phyloP scores from a whole-genome alignment of 2,329 filamentous ascomycete genomes.

The Penicillium hordei region DNA sequence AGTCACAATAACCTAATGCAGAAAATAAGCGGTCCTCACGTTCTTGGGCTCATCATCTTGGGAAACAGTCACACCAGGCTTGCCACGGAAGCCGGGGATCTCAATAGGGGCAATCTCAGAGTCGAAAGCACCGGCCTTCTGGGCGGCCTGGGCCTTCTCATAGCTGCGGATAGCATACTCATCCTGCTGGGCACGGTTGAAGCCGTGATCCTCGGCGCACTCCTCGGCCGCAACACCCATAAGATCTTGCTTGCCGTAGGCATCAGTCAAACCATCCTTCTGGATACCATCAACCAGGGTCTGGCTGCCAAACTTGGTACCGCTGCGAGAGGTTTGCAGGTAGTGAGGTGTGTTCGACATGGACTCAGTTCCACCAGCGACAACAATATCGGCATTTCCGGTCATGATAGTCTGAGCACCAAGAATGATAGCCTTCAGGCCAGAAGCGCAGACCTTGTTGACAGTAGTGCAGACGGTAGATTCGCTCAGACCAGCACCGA shows the following conservation, averaged over 20 bases:
- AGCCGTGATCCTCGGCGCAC: slow-evolving; percentile 78
- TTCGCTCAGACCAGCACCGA: slow-evolving; percentile 80
- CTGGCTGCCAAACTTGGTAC: slow-evolving; percentile 92
- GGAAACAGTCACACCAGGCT: slow-evolving; percentile 76
- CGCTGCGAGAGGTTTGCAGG: slow-evolving; percentile 79
- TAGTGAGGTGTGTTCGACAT: slow-evolving; percentile 99
- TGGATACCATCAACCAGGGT: slow-evolving; percentile 85
- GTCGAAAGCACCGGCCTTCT: slow-evolving; percentile 76
- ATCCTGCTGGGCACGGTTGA: slow-evolving; percentile 84
- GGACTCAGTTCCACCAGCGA: slow-evolving; percentile 93
- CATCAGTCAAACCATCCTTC: slow-evolving; percentile 91
- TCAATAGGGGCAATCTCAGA: slow-evolving; percentile 87
- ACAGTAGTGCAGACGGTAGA: slow-evolving; percentile 84
- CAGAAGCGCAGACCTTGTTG: slow-evolving; percentile 98
- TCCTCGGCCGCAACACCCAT: slow-evolving; percentile 95
- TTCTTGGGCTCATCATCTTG: slow-evolving; percentile 97
- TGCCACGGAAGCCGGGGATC: slow-evolving; percentile 83
- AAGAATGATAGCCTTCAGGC: slow-evolving; percentile 89
- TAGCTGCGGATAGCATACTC: slow-evolving; percentile 95
- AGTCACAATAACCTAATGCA: not conserved
- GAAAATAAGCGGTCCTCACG: slow-evolving; percentile 42
- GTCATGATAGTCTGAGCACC: slow-evolving; percentile 97
- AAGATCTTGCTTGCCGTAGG: slow-evolving; percentile 87
- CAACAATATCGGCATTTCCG: slow-evolving; percentile 86
- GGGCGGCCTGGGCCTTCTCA: slow-evolving; percentile 85